Evolutionary conservation across 139 green algal species (phyloP), one percentile per base, ranked within the genome.

Genomic region (Dunaliella primolecta): DNA sequence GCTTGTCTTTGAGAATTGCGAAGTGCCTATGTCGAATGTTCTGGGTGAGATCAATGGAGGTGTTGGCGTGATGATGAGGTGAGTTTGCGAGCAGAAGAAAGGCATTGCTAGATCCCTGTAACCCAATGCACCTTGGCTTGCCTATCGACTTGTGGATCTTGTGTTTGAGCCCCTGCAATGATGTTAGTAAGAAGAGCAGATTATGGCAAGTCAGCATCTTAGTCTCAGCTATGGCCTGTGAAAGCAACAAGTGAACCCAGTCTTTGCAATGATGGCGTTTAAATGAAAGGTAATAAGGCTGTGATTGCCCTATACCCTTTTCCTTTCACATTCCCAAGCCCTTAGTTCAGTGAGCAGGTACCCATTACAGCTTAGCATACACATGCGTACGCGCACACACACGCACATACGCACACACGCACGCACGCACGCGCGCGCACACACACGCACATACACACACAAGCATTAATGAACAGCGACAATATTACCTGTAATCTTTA

Each of bases 1-100:
- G 90, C 94, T 99, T 33, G 86, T 98, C 3, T 98, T 99, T 86
- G 92, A 98, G 72, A 92, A 98, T 74, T 98, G 94, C 86, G 89
- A 96, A 86, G 92, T 95, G 74, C 80, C 80, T 15, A 77, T 57
- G 46, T 93, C 96, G 82, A 98, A 98, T 78, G 91, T 98, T 32
- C 85, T 99, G 31, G 96, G 96, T 2, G 83, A 93, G 34, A 92
- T 95, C 78, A 90, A 94, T 81, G 89, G 93, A 46, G 95, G 96
- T 33, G 95, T 98, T 36, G 93, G 93, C 24, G 71, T 84, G 2
- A 84, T 84, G 84, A 84, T 87, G 84, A 15, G 20, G 56, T 72
- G 56, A 23, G 56, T 20, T 23, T 23, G 20, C 56, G 20, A 72
- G 56, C 56, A 20, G 20, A 29, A 23, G 56, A 20, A 29, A 20